Conservation (phyloP, 1,139 yeast species). For the Entelexis paramagnoliae region DNA sequence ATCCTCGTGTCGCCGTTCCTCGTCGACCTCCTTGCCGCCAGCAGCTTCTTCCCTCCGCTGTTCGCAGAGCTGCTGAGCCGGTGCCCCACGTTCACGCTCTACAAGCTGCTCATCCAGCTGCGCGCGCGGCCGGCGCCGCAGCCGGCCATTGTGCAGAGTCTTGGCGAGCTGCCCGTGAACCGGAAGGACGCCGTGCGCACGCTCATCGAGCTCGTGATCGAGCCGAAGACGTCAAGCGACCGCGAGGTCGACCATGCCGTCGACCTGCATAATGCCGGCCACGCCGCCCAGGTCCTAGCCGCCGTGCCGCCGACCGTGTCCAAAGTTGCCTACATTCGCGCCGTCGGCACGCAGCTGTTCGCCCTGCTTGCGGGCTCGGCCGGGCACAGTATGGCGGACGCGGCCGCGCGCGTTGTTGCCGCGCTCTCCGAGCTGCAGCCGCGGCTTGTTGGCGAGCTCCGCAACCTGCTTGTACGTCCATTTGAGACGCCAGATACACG, state of each 20-base stretch:
- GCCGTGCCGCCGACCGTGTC: conserved; percentile 15
- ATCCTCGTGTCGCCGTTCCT: conserved; percentile 38
- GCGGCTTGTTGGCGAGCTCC: conserved; percentile 16
- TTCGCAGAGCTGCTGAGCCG: conserved; percentile 18
- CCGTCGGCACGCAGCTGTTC: conserved; percentile 19
- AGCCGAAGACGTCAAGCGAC: conserved; percentile 63
- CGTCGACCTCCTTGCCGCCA: conserved; percentile 52
- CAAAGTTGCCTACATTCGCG: conserved; percentile 7
- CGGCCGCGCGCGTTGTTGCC: conserved; percentile 8
- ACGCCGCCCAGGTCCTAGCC: conserved; percentile 15
- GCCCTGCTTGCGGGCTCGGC: conserved; percentile 9
- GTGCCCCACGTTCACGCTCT: conserved; percentile 31
- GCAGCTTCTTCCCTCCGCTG: conserved; percentile 29
- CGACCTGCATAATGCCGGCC: conserved; percentile 38
- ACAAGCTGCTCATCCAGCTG: conserved; percentile 27
- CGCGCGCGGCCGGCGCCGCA: conserved; percentile 25
- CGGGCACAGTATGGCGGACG: conserved; percentile 1
- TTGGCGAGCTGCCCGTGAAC: conserved; percentile 47
- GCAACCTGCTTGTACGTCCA: conserved; percentile 17
- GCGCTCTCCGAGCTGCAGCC: conserved; percentile 15
- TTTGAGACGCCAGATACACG: background rate
- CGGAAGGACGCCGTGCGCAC: conserved; percentile 62
- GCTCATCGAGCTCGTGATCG: conserved; percentile 65
- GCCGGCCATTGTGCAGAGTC: conserved; percentile 33
- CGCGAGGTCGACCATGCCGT: conserved; percentile 47